These are phyloP conservation scores for Xylaria grammica DNA, from an alignment of 495 filamentous ascomycete genomes.

Conservation along the genomic window DNA sequence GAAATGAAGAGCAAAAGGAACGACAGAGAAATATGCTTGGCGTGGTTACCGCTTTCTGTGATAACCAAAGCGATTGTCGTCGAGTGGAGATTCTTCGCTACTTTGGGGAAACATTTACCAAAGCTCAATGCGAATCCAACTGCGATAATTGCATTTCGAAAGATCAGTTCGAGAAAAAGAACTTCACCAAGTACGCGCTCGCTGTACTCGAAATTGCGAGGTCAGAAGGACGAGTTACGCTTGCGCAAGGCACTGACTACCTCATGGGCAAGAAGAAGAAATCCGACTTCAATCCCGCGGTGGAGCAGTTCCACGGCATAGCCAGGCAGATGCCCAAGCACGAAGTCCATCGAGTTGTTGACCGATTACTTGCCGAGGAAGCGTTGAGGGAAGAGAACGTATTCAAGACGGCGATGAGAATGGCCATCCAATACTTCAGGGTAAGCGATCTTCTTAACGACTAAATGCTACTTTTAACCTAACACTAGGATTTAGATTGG, in stretches of 20 bases:
- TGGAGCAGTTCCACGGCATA: slow-evolving; percentile 46
- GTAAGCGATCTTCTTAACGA: slow-evolving; percentile 54
- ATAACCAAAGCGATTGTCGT: slow-evolving; percentile 84
- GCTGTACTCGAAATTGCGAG: slow-evolving; percentile 70
- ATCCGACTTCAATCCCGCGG: slow-evolving; percentile 36
- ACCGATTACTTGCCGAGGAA: slow-evolving; percentile 46
- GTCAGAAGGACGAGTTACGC: slow-evolving; percentile 54
- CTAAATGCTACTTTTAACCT: slow-evolving; percentile 57
- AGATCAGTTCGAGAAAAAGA: slow-evolving; percentile 65
- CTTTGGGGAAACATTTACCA: slow-evolving; percentile 83
- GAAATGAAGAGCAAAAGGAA: slow-evolving; percentile 74
- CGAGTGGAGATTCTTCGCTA: slow-evolving; percentile 87
- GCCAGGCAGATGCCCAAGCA: slow-evolving; percentile 52
- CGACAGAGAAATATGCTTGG: slow-evolving; percentile 84
- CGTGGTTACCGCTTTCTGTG: slow-evolving; percentile 82
- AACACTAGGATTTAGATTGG: slow-evolving; percentile 49
- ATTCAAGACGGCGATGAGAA: slow-evolving; percentile 38
- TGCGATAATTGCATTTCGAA: slow-evolving; percentile 88
- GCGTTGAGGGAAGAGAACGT: slow-evolving; percentile 56
- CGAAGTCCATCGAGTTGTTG: slow-evolving; percentile 55
- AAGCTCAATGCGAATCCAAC: slow-evolving; percentile 67
- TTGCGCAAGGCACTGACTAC: slow-evolving; percentile 58
- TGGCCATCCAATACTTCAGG: slow-evolving; percentile 45
- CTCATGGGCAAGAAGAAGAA: slow-evolving; percentile 51
- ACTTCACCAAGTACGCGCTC: slow-evolving; percentile 77